Evolutionary conservation across 2,329 filamentous ascomycete genomes (phyloP), one percentile per base, ranked within the genome.

Genomic region (Mollisia scopiformis): DNA sequence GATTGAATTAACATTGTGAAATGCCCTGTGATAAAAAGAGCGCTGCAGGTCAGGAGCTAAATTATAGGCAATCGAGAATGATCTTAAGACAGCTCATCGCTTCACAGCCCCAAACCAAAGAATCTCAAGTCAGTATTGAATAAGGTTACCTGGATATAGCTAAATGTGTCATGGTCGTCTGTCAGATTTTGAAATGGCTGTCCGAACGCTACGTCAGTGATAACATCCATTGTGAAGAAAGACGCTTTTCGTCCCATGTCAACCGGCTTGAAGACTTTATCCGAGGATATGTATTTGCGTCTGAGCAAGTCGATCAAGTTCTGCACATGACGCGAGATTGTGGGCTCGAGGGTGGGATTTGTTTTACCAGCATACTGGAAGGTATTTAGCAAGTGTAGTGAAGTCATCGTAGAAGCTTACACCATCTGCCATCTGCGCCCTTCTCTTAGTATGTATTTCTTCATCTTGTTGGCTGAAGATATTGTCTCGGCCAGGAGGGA

Each of bases 161-260:
- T 77, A 66, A 79, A 79, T 0, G 79, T 75, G 62, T 85, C 82
- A 2, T 74, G 69, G 63, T 85, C 80, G 11, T 75, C 66, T 13
- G 76, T 75, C 1, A 85, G 66, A 64, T 79, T 81, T n/a, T 82
- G 82, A 63, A 84, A 84, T 0, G 77, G 69, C 56, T 80, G 4
- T 11, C 82, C 82, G 16, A 84, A 79, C 0, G 81, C 80, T 23
- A 85, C 72, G 33, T 84, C 77, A 14, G 79, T 80, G 47, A 86
- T 82, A 3, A 81, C 80, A 58, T 86, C 84, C 1, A 86, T 73
- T 1, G 83, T 79, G 57, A 85, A 83, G 74, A 78, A 84, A 25
- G 81, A 78, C 2, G 79, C 77, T 64, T 82, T 82, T 33, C 76
- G 72, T 19, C 79, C 80, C 46, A 87, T 69, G 64, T 87, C 82